Evolutionary conservation across 352 stramenopile genomes (phyloP), one percentile per base, ranked within the genome.

Genomic region (Phytophthora citricola): DNA sequence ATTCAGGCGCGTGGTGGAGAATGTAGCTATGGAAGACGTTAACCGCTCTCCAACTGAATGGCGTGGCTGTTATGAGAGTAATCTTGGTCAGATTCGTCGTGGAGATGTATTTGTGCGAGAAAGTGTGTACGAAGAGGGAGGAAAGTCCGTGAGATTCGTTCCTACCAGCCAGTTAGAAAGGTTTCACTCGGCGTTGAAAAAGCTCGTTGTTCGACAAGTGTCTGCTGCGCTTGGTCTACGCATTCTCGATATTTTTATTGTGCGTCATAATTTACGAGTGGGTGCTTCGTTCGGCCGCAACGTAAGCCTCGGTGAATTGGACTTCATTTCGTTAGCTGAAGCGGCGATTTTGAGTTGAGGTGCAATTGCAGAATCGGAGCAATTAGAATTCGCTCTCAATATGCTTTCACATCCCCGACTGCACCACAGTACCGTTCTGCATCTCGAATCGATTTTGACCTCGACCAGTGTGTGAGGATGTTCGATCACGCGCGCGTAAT

Each of bases 71-170:
- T 45, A 27, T 12, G 39, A 45, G 14, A 45, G 39, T 24, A 45
- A 24, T n/a, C 39, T 45, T 7, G 39, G 14, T 45, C 39, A 45
- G 8, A 45, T 45, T 10, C 12, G 39, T 22, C 39, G 39, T 24
- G 39, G 39, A 0, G 39, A 45, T 45, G 3, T 45, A 22, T 45
- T 45, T 24, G 39, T 45, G 6, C 11, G 7, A 0, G 39, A 45
- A 45, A 45, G 39, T 24, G 39, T 45, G 39, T 45, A 24, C n/a
- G 20, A 45, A 24, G 44, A 51, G 26, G 44, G 24, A 12, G 44
- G 24, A 7, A 38, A 38, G 11, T 2, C 22, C 20, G 44, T 51
- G 3, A 8, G 44, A 20, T 11, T 51, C 9, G 44, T 51, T 12
- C 39, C 24, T 2, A 51, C 44, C 2, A 51, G 44, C 17, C 26